These are phyloP conservation scores for Lotus japonicus DNA, from an alignment of 306 rosid genomes.

Conservation along the genomic window DNA sequence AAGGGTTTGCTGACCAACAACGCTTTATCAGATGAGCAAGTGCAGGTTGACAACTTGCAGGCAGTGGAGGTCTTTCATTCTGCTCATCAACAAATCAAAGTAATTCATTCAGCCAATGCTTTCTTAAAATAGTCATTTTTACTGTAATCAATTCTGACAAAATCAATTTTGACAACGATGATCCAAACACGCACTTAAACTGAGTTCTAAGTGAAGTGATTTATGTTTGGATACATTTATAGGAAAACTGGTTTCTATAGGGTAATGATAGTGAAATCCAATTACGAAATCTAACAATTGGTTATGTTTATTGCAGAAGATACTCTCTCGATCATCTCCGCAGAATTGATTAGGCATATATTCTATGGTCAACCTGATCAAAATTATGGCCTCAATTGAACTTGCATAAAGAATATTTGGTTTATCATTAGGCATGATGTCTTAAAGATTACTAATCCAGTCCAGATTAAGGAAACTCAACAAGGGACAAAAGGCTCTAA, in stretches of 20 bases:
- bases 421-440: neutral
- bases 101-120: neutral
- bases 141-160: no score
- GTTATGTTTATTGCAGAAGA: no score
- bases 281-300: no score
- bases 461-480: neutral
- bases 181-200: no score
- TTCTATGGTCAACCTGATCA: neutral
- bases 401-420: neutral
- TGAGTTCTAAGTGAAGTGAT: no score
- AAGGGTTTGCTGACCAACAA: constrained; percentile 90
- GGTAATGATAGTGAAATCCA: no score
- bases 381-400: neutral
- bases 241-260: no score
- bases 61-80: constrained; percentile 97
- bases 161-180: no score
- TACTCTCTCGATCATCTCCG: no score
- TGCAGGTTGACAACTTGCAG: constrained; percentile 93
- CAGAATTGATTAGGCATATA: neutral
- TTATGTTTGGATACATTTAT: no score
- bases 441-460: neutral
- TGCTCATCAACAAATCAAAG: constrained; percentile 22
- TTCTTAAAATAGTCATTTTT: no score
- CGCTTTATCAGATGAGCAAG: constrained; percentile 87
- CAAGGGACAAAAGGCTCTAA: neutral